Conservation (phyloP, 768 basidiomycete species). For the Cystofilobasidium capitatum region DNA sequence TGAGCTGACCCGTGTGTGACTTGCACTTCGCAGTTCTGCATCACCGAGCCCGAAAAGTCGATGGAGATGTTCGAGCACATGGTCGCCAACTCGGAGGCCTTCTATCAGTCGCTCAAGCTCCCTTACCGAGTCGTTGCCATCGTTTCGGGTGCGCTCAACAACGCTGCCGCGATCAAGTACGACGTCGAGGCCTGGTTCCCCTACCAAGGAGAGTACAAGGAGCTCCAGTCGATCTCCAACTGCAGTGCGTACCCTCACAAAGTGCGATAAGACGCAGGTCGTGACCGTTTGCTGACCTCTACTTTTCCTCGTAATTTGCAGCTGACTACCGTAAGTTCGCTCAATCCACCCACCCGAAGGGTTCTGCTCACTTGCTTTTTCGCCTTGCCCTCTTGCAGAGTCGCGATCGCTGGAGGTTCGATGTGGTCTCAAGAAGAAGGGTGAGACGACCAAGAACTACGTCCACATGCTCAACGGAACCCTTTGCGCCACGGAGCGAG, state of each 20-base stretch:
- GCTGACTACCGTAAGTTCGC: conserved; percentile 80
- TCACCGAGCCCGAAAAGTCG: conserved; percentile 88
- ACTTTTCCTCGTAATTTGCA: neutral
- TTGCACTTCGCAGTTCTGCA: conserved; percentile 59
- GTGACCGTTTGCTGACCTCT: neutral
- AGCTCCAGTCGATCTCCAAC: conserved; percentile 93
- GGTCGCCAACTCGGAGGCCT: conserved; percentile 79
- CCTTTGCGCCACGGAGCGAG: conserved; percentile 90
- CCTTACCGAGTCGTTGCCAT: conserved; percentile 89
- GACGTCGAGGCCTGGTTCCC: conserved; percentile 99
- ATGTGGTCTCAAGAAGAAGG: conserved; percentile 81
- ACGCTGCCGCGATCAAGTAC: conserved; percentile 93
- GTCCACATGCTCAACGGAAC: conserved; percentile 99
- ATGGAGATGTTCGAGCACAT: conserved; percentile 89
- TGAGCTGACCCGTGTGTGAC: neutral
- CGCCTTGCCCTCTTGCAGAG: conserved; percentile 47
- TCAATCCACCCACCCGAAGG: neutral
- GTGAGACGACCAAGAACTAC: conserved; percentile 82
- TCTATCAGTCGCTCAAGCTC: conserved; percentile 88
- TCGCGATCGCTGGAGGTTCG: conserved; percentile 84
- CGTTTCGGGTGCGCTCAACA: conserved; percentile 90
- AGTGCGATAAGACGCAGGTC: neutral
- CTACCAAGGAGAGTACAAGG: conserved; percentile 91
- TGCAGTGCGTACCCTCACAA: conserved; percentile 50
- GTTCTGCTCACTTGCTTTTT: neutral